phyloP scores from a whole-genome alignment of 345 rosid genomes.

The Geranium brycei region DNA sequence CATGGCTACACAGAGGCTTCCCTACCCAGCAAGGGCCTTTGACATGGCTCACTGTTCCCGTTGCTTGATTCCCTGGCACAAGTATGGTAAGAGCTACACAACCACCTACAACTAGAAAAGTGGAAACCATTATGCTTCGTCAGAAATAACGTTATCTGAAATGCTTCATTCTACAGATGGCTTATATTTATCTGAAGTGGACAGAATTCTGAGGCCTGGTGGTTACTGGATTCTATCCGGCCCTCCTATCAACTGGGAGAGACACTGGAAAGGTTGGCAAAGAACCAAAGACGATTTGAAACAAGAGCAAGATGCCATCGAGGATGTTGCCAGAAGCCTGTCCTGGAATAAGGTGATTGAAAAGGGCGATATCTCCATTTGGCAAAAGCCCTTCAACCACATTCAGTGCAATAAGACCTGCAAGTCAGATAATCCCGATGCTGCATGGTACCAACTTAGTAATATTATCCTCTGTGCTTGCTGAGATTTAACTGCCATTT shows the following conservation, averaged over 20 bases:
- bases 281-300: slow-evolving; percentile 70
- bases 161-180: slow-evolving; percentile 38
- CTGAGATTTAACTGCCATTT: too few species aligned
- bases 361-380: slow-evolving; percentile 56
- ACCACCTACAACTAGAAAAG: background rate
- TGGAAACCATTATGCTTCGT: slow-evolving; percentile 3
- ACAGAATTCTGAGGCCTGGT: too few species aligned
- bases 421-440: slow-evolving; percentile 52
- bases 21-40: slow-evolving; percentile 75
- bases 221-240: too few species aligned
- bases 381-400: slow-evolving; percentile 88
- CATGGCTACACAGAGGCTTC: slow-evolving; percentile 76
- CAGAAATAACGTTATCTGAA: background rate
- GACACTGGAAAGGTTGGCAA: slow-evolving; percentile 90
- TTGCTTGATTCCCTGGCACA: slow-evolving; percentile 81
- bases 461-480: background rate
- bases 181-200: slow-evolving; percentile 54
- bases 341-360: slow-evolving; percentile 92
- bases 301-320: slow-evolving; percentile 74
- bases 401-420: slow-evolving; percentile 55
- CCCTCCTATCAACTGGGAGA: too few species aligned
- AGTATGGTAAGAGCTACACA: slow-evolving; percentile 33
- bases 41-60: slow-evolving; percentile 43
- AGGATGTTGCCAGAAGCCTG: slow-evolving; percentile 56
- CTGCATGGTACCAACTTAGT: slow-evolving; percentile 47